phyloP scores from a whole-genome alignment of 1,284 basidiomycete species.

The Naganishia sp. region DNA sequence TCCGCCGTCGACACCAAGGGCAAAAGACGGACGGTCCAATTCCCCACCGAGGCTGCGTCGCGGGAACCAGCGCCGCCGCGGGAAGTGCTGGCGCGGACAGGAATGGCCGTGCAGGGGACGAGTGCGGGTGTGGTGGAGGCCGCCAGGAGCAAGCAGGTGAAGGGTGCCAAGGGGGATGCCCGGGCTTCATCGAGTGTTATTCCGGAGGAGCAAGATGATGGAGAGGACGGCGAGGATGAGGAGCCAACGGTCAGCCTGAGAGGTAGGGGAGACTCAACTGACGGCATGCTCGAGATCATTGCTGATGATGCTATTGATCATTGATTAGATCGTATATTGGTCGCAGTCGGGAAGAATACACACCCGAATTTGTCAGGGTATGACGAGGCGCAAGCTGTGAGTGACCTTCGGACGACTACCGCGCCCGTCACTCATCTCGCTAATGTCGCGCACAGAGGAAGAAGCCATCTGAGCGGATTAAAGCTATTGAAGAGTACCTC shows the following conservation, averaged over 20 bases:
- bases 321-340: slow-evolving; percentile 49
- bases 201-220: slow-evolving; percentile 33
- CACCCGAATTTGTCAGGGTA: slow-evolving; percentile 40
- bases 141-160: slow-evolving; percentile 14
- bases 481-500: slow-evolving; percentile 49
- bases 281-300: slow-evolving; percentile 14
- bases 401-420: background rate
- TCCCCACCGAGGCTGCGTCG: slow-evolving; percentile 34
- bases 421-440: too few species aligned
- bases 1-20: background rate
- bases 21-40: background rate
- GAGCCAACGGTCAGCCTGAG: slow-evolving; percentile 22
- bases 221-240: slow-evolving; percentile 37
- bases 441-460: slow-evolving; percentile 36
- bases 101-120: slow-evolving; percentile 44
- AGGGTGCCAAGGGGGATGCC: background rate
- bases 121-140: slow-evolving; percentile 45
- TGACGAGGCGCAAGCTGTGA: slow-evolving; percentile 40
- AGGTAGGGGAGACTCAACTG: background rate
- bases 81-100: slow-evolving; percentile 45
- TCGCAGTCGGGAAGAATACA: slow-evolving; percentile 48
- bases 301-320: background rate
- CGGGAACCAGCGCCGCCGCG: slow-evolving; percentile 42
- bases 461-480: slow-evolving; percentile 45
- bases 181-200: background rate